These are phyloP conservation scores for Aureobasidium vineae DNA, from an alignment of 2,329 filamentous ascomycete genomes.

Conservation along the genomic window DNA sequence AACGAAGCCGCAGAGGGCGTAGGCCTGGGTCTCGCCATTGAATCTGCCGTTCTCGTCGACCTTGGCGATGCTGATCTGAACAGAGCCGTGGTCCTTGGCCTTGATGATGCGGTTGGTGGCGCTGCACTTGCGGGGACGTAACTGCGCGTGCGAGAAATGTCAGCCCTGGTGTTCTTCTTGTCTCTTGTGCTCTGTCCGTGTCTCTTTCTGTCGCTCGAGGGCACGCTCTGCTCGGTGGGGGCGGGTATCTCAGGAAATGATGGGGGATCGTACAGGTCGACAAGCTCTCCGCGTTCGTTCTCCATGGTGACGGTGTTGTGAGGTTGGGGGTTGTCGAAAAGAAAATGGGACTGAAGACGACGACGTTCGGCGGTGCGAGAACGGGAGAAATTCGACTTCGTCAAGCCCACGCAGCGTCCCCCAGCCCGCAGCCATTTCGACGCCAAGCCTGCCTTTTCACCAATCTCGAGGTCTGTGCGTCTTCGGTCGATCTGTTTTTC, in stretches of 20 bases:
- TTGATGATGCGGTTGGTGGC: slow-evolving; percentile 99
- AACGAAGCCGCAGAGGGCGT: slow-evolving; percentile 96
- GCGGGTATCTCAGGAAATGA: slow-evolving; percentile 1
- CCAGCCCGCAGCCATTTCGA: slow-evolving; percentile 16
- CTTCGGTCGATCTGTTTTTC: neutral
- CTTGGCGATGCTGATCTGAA: slow-evolving; percentile 96
- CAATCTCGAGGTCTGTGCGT: neutral
- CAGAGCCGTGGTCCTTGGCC: slow-evolving; percentile 98
- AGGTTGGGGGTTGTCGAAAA: slow-evolving; percentile 37
- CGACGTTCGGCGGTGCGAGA: slow-evolving; percentile 17
- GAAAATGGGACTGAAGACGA: slow-evolving; percentile 24
- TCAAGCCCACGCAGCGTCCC: slow-evolving; percentile 9
- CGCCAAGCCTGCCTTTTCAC: slow-evolving; percentile 11
- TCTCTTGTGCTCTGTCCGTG: neutral
- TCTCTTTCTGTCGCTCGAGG: slow-evolving; percentile 16
- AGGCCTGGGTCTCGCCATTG: slow-evolving; percentile 95
- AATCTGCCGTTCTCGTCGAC: slow-evolving; percentile 98
- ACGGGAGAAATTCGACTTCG: slow-evolving; percentile 17
- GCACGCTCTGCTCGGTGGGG: slow-evolving; percentile 15
- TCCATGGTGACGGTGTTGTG: slow-evolving; percentile 69
- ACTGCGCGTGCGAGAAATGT: slow-evolving; percentile 49
- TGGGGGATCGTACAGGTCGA: slow-evolving; percentile 77
- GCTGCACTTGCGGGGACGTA: slow-evolving; percentile 98
- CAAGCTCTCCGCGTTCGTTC: slow-evolving; percentile 99
- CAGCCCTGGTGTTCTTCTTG: neutral